Base-by-base conservation (phyloP, 768 basidiomycete species). In the Megacollybia marginata region DNA sequence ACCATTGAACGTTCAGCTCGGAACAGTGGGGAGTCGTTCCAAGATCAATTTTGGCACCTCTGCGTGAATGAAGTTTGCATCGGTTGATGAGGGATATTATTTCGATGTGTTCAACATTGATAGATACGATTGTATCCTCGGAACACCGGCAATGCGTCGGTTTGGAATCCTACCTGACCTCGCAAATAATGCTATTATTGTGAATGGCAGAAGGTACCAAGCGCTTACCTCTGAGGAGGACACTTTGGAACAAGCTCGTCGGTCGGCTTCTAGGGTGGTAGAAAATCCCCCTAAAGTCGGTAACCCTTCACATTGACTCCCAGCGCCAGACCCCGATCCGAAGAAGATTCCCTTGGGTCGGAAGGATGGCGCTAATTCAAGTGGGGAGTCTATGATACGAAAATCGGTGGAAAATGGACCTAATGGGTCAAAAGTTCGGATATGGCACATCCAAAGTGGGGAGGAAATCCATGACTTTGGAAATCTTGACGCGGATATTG, bases 61-160 rank as follows among this genome's bases (percentile, higher is more conserved):
- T 8, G 52, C 56, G 2, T 9, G 46, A 0, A 20, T 67, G 0
- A 4, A 8, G 1, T 20, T 62, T 3, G 53, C 52, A 8, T 35
- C 46, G 0, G 23, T 57, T 2, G n/a, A n/a, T n/a, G n/a, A n/a
- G n/a, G n/a, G n/a, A n/a, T n/a, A n/a, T n/a, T n/a, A n/a, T n/a
- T n/a, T n/a, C n/a, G n/a, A n/a, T n/a, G n/a, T n/a, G n/a, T n/a
- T n/a, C n/a, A n/a, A n/a, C n/a, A n/a, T n/a, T 42, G 49, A 0
- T 28, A 13, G 64, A 71, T 47, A 70, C 48, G 65, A 71, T 32
- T 50, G 62, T 44, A 62, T 73, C 1, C 54, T 73, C 1, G 67
- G 71, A 0, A 66, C 60, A 4, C 64, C 64, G 2, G 71, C 66
- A 40, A 63, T 69, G 56, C 44, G 46, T 0, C 42, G 49, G 16